Base-by-base conservation (phyloP, 2,329 filamentous ascomycete genomes). In the Ophiocordyceps polyrhachis-furcata region DNA sequence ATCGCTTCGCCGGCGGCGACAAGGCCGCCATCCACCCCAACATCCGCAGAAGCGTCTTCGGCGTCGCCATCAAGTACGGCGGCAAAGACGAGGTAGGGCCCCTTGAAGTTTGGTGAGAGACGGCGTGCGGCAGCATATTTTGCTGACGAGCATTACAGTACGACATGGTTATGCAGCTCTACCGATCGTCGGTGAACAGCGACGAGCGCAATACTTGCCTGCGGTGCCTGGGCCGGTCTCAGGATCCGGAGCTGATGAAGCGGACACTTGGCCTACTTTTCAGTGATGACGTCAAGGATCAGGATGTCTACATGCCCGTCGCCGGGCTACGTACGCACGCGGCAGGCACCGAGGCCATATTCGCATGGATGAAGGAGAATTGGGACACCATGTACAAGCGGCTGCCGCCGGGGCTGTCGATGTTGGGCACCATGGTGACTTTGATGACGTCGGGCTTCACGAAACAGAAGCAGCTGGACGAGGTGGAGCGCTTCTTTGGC, bases 201-300 rank as follows among this genome's bases (percentile, higher is more conserved):
- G 87, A 93, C 55, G 87, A 95, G 67, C 85, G 88, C 58, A 95
- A 94, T 63, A 89, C 84, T 13, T 87, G 87, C 1, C 74, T 96
- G 47, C 84, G 88, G 54, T 76, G 74, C 29, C 73, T 96, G 20
- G 89, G 89, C 43, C 78, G 86, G 43, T 79, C 85, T 42, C 80
- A 80, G 58, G 73, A 83, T 46, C 79, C 84, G 1, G 76, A 81
- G 51, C 74, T 95, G 43, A 89, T 95, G 59, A 68, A 91, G 67
- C 76, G 77, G 49, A 89, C 87, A 3, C 72, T 96, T 14, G 73
- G 69, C 28, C 69, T 95, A 50, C 72, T 87, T 29, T 71, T 88
- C 46, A 77, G 78, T 59, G 76, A 80, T 49, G 81, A 93, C 52
- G 82, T 95, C 63, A 93, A 93, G 69, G 86, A 83, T 51, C 89